Base-by-base conservation (phyloP, 2,329 filamentous ascomycete genomes). In the Penicillium sclerotiorum region DNA sequence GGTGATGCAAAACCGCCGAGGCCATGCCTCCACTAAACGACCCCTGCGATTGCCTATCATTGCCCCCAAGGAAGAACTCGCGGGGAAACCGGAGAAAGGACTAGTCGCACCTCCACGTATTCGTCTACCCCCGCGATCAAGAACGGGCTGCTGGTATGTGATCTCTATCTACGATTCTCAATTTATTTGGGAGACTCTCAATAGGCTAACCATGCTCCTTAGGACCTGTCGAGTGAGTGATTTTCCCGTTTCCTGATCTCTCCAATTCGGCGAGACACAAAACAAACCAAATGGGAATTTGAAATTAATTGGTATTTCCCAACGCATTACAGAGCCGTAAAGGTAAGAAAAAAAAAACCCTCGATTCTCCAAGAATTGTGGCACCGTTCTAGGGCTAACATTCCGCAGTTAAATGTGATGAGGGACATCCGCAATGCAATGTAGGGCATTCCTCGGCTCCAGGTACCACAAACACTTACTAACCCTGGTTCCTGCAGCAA, bases 361-460 rank as follows among this genome's bases (percentile, higher is more conserved):
- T 32, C 27, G 17, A n/a, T 32, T 18, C 23, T 28, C 18, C 22
- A 20, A 25, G 40, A 40, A 45, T 41, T 23, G 15, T 53, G 44
- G 41, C 28, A 33, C 11, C 37, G 49, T 51, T 47, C 22, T 44
- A n/a, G 32, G 55, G 47, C 51, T 21, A 42, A 38, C 57, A 57
- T 56, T 58, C 55, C 47, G 54, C 60, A 71, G 79, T 81, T 18
- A 83, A 82, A 73, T 83, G 80, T 63, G 80, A 82, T 61, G 80
- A 83, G 65, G 69, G 69, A 33, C 74, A 77, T 59, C 80, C 79
- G 47, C 73, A 72, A 59, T 82, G 80, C 64, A 79, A 77, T 65
- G 77, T 80, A 73, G 54, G 25, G 73, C 61, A 57, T 55, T 51
- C 44, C 36, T 54, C 47, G 41, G 32, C 44, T 45, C 21, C 20